These are phyloP conservation scores for Citrus mangshanensis DNA, from an alignment of 345 rosid species.

Conservation along the genomic window DNA sequence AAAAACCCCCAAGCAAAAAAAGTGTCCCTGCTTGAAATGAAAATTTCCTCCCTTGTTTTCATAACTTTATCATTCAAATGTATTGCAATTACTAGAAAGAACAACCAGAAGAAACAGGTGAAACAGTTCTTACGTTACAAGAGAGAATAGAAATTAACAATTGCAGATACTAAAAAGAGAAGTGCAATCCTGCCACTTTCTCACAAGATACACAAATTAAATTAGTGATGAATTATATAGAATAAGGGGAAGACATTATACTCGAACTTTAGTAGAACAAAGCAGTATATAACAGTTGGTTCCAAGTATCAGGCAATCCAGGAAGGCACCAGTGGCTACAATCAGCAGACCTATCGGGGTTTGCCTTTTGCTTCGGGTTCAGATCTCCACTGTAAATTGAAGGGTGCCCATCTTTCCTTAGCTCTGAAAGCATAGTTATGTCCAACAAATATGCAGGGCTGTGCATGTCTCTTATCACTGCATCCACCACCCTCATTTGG, in stretches of 20 bases:
- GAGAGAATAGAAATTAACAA: neutral
- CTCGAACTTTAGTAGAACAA: conserved; percentile 39
- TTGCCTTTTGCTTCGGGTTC: conserved; percentile 57
- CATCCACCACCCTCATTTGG: conserved; percentile 68
- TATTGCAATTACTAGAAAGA: neutral
- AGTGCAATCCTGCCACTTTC: conserved; percentile 15
- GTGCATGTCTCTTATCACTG: conserved; percentile 50
- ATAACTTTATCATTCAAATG: neutral
- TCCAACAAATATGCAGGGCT: conserved; percentile 62
- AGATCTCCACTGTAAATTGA: conserved; percentile 85
- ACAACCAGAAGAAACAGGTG: neutral
- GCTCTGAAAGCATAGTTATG: conserved; percentile 83
- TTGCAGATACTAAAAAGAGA: neutral
- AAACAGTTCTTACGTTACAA: neutral
- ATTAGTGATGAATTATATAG: neutral
- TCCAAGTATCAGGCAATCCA: conserved; percentile 97
- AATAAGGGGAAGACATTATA: neutral
- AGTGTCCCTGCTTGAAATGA: neutral
- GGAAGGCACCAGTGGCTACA: conserved; percentile 99
- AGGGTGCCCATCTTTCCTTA: conserved; percentile 91
- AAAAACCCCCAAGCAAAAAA: neutral
- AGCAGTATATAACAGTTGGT: conserved; percentile 63
- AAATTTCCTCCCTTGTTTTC: conserved; percentile 1
- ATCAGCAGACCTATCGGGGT: conserved; percentile 73
- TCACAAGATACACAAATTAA: neutral